Base-by-base conservation (phyloP, 2,329 filamentous ascomycete species). In the Aspergillus ruber region DNA sequence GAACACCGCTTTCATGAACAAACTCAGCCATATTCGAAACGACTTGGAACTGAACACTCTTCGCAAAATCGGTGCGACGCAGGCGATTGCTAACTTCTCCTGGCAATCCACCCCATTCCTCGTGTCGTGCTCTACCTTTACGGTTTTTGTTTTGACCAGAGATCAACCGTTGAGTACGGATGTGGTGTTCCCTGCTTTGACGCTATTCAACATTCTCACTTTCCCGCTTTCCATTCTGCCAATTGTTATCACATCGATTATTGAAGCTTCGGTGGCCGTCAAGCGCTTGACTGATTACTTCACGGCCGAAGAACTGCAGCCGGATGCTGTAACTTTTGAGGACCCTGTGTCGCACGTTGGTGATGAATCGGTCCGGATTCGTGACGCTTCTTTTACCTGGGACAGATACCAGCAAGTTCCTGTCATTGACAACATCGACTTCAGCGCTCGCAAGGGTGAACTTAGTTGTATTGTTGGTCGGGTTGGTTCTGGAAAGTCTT, bases 41-140 rank as follows among this genome's bases (percentile, higher is more conserved):
- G 93, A 98, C 61, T 82, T 89, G 59, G 93, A 98, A 70, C 76
- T 98, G 47, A 93, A 93, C 74, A 98, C 94, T 21, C 78, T 98
- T 48, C 86, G 93, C 53, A 96, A 91, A 71, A 98, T 98, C 58
- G 93, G 93, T 51, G 91, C 90, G 18, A 88, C 90, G 2, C 90
- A 96, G 67, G 88, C 93, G 2, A 80, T 96, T 64, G 90, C 93
- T 52, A 98, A 95, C 63, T 98, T 98, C 61, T 96, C 91, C 10
- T 98, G 93, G 93, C 94, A 86, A 45, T 95, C 90, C 0, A 96
- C 93, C 1, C 94, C 93, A 2, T 98, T 98, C 74, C 79, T 98
- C 43, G 94, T 98, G 3, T 97, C 93, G 1, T 98, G 93, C 74
- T 89, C 88, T 8, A 98, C 93, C 0, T 98, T 98, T 63, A 84